Percentiles rank a stretch among this genome's conserved stretches.
phyloP scores from a whole-genome alignment of 352 stramenopile genomes.

The Phytophthora boehmeriae region DNA sequence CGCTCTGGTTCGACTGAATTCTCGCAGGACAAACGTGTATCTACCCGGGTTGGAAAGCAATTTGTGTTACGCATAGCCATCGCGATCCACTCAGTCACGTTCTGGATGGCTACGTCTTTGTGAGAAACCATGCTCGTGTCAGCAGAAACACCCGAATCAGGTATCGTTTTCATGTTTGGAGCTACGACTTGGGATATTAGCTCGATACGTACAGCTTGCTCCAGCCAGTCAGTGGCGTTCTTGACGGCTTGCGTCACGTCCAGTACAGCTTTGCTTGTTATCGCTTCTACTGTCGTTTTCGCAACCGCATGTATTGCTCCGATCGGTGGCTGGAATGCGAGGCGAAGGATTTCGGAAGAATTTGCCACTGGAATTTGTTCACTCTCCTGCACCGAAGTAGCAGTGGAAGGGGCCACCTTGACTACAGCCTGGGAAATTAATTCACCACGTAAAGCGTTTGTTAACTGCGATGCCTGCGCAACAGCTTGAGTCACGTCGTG shows the following conservation, averaged over 20 bases:
- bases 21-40: background rate
- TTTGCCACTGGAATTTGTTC: background rate
- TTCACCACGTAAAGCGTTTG: constrained; percentile 11
- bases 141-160: background rate
- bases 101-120: constrained; percentile 3
- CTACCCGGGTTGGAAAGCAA: constrained; percentile 4
- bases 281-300: constrained; percentile 17
- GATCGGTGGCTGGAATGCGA: constrained; percentile 1
- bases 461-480: constrained; percentile 19
- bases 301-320: constrained; percentile 22
- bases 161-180: background rate
- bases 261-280: constrained; percentile 16
- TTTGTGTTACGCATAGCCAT: constrained; percentile 11
- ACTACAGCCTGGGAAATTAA: constrained; percentile 20
- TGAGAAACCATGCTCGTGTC: constrained; percentile 3
- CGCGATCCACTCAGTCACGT: constrained; percentile 4
- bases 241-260: constrained; percentile 14
- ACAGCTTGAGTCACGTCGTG: constrained; percentile 20
- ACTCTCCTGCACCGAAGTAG: background rate
- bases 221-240: constrained; percentile 3
- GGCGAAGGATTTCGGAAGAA: background rate
- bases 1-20: background rate
- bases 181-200: constrained; percentile 11
- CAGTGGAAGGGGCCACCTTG: background rate
- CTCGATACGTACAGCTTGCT: background rate